These are phyloP conservation scores for Plasmodium inui DNA, from an alignment of 169 alveolate species.

Conservation along the genomic window DNA sequence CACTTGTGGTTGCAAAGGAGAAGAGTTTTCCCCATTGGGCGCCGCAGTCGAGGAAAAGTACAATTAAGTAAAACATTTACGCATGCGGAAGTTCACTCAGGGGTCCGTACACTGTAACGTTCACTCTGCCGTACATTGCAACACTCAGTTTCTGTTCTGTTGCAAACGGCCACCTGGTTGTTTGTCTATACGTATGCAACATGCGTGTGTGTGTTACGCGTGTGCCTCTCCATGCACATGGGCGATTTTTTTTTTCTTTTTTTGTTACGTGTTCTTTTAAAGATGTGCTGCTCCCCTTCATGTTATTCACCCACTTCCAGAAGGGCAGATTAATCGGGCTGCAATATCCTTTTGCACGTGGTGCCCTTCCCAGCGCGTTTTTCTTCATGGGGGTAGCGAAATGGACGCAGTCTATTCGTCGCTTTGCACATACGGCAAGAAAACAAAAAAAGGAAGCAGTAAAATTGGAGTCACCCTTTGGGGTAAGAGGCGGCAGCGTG, in stretches of 20 bases:
- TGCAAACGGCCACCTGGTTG: not conserved
- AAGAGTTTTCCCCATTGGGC: not conserved
- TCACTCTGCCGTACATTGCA: not conserved
- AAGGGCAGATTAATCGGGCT: not conserved
- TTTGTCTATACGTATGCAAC: slow-evolving; percentile 5
- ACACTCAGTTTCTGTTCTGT: not conserved
- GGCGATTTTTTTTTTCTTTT: not conserved
- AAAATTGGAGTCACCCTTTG: not conserved
- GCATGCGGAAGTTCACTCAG: not conserved
- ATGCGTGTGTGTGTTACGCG: not conserved
- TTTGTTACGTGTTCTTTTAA: not conserved
- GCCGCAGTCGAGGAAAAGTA: not conserved
- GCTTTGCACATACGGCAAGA: not conserved
- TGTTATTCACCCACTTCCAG: not conserved
- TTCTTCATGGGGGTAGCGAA: not conserved
- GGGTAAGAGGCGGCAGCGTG: not conserved
- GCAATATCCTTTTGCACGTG: not conserved
- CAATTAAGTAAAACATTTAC: not conserved
- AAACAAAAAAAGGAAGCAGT: not conserved
- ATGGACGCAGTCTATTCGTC: not conserved
- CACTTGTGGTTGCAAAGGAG: not conserved
- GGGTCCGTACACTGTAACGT: not conserved
- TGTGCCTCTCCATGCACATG: slow-evolving; percentile 1
- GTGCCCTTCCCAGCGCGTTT: not conserved
- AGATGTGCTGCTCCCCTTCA: not conserved